Conservation (phyloP, 129 eudicot species). For the Chrysanthemum makinoi region DNA sequence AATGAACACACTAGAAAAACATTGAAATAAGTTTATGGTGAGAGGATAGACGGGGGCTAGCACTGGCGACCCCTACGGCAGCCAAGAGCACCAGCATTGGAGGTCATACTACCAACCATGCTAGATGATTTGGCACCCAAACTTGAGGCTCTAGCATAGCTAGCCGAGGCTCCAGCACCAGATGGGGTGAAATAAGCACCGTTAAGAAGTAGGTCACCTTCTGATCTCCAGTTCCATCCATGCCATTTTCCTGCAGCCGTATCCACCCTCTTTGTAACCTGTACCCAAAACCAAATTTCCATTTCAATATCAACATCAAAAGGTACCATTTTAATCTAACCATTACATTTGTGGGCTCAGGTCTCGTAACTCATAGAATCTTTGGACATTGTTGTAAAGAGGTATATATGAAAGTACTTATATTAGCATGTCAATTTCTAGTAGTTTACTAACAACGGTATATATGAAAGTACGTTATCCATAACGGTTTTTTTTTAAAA, state of each 20-base stretch:
- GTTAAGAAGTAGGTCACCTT: slow-evolving; percentile 74
- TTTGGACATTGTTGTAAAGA: too few relatives aligned
- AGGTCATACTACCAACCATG: slow-evolving; percentile 69
- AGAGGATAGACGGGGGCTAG: slow-evolving; percentile 36
- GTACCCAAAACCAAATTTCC: neutral
- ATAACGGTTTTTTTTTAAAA: too few relatives aligned
- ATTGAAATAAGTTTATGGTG: neutral
- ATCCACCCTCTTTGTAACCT: slow-evolving; percentile 82
- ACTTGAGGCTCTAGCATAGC: slow-evolving; percentile 88
- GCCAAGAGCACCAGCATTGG: slow-evolving; percentile 68
- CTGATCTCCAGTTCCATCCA: slow-evolving; percentile 98
- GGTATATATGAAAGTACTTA: too few relatives aligned
- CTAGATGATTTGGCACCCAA: slow-evolving; percentile 80
- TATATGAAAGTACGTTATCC: too few relatives aligned
- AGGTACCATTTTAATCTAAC: neutral
- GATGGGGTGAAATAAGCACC: slow-evolving; percentile 89
- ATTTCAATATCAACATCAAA: slow-evolving; percentile 7
- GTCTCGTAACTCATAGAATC: neutral
- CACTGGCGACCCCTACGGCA: slow-evolving; percentile 79
- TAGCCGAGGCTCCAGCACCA: slow-evolving; percentile 77
- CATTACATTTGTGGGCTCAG: neutral
- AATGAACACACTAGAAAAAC: slow-evolving; percentile 16
- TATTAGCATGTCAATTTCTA: too few relatives aligned
- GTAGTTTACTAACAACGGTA: too few relatives aligned
- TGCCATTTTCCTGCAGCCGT: slow-evolving; percentile 53